Base-by-base conservation (phyloP, 2,329 filamentous ascomycete species). In the Monosporascus sp. region DNA sequence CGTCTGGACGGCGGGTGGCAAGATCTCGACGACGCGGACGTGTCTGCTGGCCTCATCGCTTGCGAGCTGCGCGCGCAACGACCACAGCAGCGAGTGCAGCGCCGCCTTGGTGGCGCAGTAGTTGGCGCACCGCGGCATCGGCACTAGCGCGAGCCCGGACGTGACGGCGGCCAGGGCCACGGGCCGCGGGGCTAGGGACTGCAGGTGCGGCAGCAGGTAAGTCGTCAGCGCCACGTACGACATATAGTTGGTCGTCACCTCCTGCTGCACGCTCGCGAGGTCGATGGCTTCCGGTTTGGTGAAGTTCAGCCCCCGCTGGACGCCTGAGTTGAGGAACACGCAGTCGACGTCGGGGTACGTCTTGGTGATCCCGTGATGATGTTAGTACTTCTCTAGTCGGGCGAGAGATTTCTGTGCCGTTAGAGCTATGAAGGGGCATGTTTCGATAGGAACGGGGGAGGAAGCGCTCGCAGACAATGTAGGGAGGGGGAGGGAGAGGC, bases 321-420 rank as follows among this genome's bases (percentile, higher is more conserved):
- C 71, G 8, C 81, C 81, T 0, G 81, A 77, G 62, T 84, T 85
- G 49, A 85, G 68, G 52, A 86, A 65, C 26, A 86, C 63, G 58
- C 75, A 76, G 66, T 84, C 80, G 27, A 85, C 74, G 27, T 74
- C 68, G 0, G 80, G 78, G 60, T 80, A 72, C 1, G 53, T 53
- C 5, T 59, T 48, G 5, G 63, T 68, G 51, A 75, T 69, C 11
- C 71, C 74, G 35, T 8, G 5, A 20, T 51, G 14, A 51, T 40
- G 3, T 52, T 16, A 31, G 27, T 26, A 40, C 27, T 35, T 35
- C 9, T 31, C 9, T 31, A 4, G 27, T 11, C 9, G 3, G 27
- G 9, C 5, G 27, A 3, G 27, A 1, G 9, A 6, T 31, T 20
- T n/a, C 9, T 11, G 27, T 11, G 27, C 27, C 9, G 9, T 31